These are phyloP conservation scores for Bipolaris cookei DNA, from an alignment of 2,329 filamentous ascomycete species.

Conservation along the genomic window DNA sequence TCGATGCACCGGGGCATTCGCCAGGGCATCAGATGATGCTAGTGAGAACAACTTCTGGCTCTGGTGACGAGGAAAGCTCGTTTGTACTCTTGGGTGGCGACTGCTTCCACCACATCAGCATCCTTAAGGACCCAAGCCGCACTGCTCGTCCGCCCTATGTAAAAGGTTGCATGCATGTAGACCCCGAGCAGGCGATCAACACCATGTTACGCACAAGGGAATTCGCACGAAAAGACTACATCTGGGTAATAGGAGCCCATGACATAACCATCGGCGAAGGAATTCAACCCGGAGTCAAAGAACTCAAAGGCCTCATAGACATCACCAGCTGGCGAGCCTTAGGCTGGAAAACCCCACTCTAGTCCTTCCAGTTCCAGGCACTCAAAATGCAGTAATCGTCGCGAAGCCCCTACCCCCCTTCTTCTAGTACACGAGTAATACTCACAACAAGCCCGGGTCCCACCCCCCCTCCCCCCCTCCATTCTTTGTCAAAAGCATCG, in stretches of 20 bases:
- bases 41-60: conserved; percentile 25
- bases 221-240: conserved; percentile 29
- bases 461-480: background rate
- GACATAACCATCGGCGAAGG: conserved; percentile 37
- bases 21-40: conserved; percentile 58
- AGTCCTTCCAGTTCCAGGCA: conserved; percentile 6
- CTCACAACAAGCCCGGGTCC: background rate
- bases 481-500: background rate
- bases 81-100: conserved; percentile 45
- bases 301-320: conserved; percentile 33
- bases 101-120: conserved; percentile 38
- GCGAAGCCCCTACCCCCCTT: background rate
- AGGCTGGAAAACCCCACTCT: conserved; percentile 33
- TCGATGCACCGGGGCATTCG: conserved; percentile 61
- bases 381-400: background rate
- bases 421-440: background rate
- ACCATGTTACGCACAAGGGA: conserved; percentile 34
- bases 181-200: conserved; percentile 37
- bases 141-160: conserved; percentile 41
- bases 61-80: conserved; percentile 18
- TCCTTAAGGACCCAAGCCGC: conserved; percentile 36
- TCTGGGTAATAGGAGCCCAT: conserved; percentile 44
- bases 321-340: conserved; percentile 35
- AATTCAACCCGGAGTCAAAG: conserved; percentile 27
- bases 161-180: conserved; percentile 37